Percentiles rank a stretch among this genome's conserved stretches.
Conservation (phyloP, 257 asterid species). For the Solanum paucissectum region DNA sequence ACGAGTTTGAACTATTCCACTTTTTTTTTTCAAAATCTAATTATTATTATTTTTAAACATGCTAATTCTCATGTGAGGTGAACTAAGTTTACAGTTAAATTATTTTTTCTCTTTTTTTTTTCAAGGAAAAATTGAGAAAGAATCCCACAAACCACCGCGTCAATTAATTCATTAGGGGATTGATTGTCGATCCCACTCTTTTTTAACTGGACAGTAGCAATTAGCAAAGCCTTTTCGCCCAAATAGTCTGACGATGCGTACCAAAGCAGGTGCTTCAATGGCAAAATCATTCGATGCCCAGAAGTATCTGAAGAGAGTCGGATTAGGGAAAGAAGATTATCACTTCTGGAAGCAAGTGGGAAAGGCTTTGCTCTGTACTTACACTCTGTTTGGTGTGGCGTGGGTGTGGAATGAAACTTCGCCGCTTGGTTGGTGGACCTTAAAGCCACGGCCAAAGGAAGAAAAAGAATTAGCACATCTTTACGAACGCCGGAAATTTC, state of each 20-base stretch:
- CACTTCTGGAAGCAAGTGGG: constrained; percentile 91
- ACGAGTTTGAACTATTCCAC: too few species aligned
- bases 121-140: neutral
- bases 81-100: too few species aligned
- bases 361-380: constrained; percentile 63
- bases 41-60: too few species aligned
- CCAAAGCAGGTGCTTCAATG: neutral
- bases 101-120: too few species aligned
- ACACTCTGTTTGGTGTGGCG: constrained; percentile 55
- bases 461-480: constrained; percentile 77
- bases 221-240: neutral
- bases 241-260: neutral
- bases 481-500: constrained; percentile 68
- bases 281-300: constrained; percentile 41
- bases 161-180: neutral
- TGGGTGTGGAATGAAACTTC: constrained; percentile 86
- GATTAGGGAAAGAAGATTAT: constrained; percentile 79
- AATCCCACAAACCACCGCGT: neutral
- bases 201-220: neutral
- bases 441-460: constrained; percentile 80
- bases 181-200: neutral
- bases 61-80: too few species aligned
- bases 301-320: constrained; percentile 50
- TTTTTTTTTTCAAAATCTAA: too few species aligned
- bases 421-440: constrained; percentile 91